Base-by-base conservation (phyloP, 2,329 filamentous ascomycete species). In the Phialophora chinensis region DNA sequence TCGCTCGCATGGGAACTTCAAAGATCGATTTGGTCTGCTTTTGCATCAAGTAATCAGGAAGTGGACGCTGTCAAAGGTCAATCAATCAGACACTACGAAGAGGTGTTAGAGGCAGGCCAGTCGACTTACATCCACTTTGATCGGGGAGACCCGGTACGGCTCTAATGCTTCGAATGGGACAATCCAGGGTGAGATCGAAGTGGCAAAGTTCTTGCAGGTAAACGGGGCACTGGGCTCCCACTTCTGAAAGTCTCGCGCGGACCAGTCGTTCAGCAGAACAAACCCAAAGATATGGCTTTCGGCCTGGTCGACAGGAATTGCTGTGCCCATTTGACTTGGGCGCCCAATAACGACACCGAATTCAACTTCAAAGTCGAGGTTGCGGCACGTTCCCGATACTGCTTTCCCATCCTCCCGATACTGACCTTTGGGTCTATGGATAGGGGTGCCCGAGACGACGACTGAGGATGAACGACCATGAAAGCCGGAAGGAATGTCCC, bases 191-290 rank as follows among this genome's bases (percentile, higher is more conserved):
- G 84, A 86, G 25, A 90, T 84, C 0, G 81, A 82, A 0, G 86
- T 89, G 6, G 81, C 83, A 52, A 88, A 87, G 35, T 82, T 84
- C 74, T 90, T 90, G 2, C 83, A 82, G 59, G 88, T 87, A 60
- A 89, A 81, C 0, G 87, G 87, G 31, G 27, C 27, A 0, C 87
- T 87, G 0, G 89, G 76, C 42, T 69, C 67, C 14, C 38, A 65
- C 14, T 27, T 50, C 29, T 69, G 67, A n/a, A 69, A 56, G 38
- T 69, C 63, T 11, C 65, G 44, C 10, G 64, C 67, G n/a, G 88
- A 91, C 91, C 91, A 95, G 77, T 95, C 91, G 72, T 95, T 95
- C 83, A 95, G 85, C 63, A 95, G 78, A 0, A 94, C 91, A 25
- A 92, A 83, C 8, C 91, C 91, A 74, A 95, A 95, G 31, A 95